These are phyloP conservation scores for Mycosphaerella arachidis DNA, from an alignment of 2,329 filamentous ascomycete species.

Conservation along the genomic window DNA sequence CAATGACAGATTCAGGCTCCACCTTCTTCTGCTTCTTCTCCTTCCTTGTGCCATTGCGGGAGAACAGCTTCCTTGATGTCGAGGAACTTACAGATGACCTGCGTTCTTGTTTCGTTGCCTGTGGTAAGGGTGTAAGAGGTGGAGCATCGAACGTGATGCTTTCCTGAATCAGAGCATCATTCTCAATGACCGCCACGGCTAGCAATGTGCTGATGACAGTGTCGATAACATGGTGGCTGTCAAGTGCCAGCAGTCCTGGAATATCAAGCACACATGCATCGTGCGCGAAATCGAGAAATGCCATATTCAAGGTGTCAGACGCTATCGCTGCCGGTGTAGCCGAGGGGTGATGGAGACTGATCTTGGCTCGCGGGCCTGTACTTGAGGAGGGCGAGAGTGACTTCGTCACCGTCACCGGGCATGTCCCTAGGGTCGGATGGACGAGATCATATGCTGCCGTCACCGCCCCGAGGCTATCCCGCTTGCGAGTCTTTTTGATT, in stretches of 20 bases:
- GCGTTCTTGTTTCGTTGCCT: slow-evolving; percentile 2
- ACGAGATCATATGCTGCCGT: slow-evolving; percentile 42
- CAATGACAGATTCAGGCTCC: slow-evolving; percentile 8
- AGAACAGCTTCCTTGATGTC: slow-evolving; percentile 12
- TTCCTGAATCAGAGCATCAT: slow-evolving; percentile 29
- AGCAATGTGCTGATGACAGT: slow-evolving; percentile 41
- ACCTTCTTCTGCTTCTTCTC: slow-evolving; percentile 11
- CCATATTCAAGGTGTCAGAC: slow-evolving; percentile 39
- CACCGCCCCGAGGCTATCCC: slow-evolving; percentile 23
- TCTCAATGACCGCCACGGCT: slow-evolving; percentile 44
- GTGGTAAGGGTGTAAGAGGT: slow-evolving; percentile 20
- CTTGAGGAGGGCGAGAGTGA: slow-evolving; percentile 21
- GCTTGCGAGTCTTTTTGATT: slow-evolving; percentile 52
- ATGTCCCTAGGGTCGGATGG: slow-evolving; percentile 42
- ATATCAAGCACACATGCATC: slow-evolving; percentile 42
- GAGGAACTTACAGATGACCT: slow-evolving; percentile 6
- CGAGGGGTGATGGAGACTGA: slow-evolving; percentile 36
- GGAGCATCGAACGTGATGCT: slow-evolving; percentile 32
- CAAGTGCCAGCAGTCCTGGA: slow-evolving; percentile 39
- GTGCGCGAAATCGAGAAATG: slow-evolving; percentile 42
- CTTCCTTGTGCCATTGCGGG: slow-evolving; percentile 15
- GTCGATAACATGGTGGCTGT: slow-evolving; percentile 45
- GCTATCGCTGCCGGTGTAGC: slow-evolving; percentile 38
- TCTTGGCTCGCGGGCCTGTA: slow-evolving; percentile 25
- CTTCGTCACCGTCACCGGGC: slow-evolving; percentile 40